Evolutionary conservation across 768 basidiomycete species (phyloP).

Genomic region (Rubroboletus satanas): DNA sequence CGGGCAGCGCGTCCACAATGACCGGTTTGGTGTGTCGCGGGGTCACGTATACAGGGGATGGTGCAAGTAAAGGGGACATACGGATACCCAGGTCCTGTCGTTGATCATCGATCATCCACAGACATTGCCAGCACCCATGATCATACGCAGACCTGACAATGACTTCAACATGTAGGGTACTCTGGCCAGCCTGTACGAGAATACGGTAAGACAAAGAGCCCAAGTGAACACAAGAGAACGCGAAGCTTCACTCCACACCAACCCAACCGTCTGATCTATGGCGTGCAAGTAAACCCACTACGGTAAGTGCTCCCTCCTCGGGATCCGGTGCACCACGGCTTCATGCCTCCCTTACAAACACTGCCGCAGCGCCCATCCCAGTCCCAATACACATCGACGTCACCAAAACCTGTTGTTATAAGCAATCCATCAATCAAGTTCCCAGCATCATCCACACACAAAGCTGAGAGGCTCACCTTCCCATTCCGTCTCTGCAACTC

Average conservation of each 20-base stretch:
- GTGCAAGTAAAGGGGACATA: too few species aligned
- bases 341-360: slow-evolving; percentile 57
- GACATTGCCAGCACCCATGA: too few species aligned
- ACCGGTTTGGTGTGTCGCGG: too few species aligned
- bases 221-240: not conserved
- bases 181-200: not conserved
- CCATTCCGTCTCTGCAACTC: slow-evolving; percentile 65
- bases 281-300: not conserved
- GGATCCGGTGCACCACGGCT: not conserved
- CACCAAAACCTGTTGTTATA: slow-evolving; percentile 56
- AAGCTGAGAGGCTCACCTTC: slow-evolving; percentile 45
- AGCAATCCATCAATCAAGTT: not conserved
- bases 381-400: slow-evolving; percentile 88
- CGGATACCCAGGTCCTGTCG: too few species aligned
- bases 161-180: not conserved
- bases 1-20: too few species aligned
- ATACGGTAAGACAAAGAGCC: not conserved
- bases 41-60: too few species aligned
- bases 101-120: too few species aligned
- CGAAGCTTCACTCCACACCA: not conserved
- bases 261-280: not conserved
- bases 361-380: slow-evolving; percentile 87
- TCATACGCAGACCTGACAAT: not conserved
- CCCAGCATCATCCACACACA: not conserved
- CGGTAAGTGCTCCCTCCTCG: not conserved